Conservation (phyloP, 2,329 filamentous ascomycete species). For the Colletotrichum simmondsii region DNA sequence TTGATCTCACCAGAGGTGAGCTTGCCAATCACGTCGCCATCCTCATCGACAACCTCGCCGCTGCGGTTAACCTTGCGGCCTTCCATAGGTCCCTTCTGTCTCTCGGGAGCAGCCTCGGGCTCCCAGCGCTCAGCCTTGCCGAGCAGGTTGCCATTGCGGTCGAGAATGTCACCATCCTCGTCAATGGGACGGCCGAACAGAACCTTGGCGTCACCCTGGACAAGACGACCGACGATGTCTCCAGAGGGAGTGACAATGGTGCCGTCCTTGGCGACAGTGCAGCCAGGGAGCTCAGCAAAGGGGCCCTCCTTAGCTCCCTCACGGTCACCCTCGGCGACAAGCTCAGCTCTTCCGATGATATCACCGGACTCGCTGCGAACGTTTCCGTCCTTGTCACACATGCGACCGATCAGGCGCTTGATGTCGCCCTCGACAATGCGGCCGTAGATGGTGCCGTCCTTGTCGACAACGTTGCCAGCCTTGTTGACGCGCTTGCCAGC, state of each 20-base stretch:
- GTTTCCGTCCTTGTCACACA: conserved; percentile 78
- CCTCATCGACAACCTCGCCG: conserved; percentile 68
- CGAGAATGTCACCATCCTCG: conserved; percentile 83
- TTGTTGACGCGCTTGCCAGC: conserved; percentile 80
- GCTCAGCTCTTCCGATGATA: conserved; percentile 74
- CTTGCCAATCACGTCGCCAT: conserved; percentile 72
- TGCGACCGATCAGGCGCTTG: conserved; percentile 72
- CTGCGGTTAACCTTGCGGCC: conserved; percentile 69
- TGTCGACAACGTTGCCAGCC: conserved; percentile 70
- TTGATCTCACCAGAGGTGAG: conserved; percentile 73
- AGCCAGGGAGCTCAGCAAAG: conserved; percentile 73
- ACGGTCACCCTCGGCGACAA: conserved; percentile 75
- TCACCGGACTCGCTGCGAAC: conserved; percentile 80
- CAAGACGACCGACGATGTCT: conserved; percentile 77
- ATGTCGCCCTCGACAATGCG: conserved; percentile 75
- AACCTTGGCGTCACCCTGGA: conserved; percentile 76
- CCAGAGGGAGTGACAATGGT: conserved; percentile 74
- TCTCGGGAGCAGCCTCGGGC: conserved; percentile 55
- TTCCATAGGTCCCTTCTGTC: conserved; percentile 62
- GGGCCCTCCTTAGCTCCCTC: conserved; percentile 73
- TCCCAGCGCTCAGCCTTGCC: conserved; percentile 71
- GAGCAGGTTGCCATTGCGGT: conserved; percentile 74
- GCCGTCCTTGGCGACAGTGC: conserved; percentile 75
- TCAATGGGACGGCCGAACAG: conserved; percentile 81
- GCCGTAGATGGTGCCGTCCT: conserved; percentile 66